Base-by-base conservation (phyloP, 192 early-diverging fungal species). In the Geranomyces michiganensis region DNA sequence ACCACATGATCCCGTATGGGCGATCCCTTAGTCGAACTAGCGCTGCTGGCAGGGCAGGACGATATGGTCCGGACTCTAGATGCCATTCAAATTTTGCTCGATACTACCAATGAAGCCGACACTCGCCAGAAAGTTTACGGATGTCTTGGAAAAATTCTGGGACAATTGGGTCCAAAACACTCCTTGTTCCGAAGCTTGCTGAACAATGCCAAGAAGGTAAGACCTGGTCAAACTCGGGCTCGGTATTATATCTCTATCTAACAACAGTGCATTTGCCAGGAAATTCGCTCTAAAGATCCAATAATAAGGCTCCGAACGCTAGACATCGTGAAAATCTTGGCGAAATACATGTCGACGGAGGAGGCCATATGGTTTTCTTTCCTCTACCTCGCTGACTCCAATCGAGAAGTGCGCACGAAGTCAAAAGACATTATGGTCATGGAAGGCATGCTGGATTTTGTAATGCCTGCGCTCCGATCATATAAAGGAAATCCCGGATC, bases 301-400 rank as follows among this genome's bases (percentile, higher is more conserved):
- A 30, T 49, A 12, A 22, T 76, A n/a, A 75, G 85, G n/a, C 19
- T 78, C 21, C 72, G 78, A 12, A 51, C 78, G 1, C 55, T 87
- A 4, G 51, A 69, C 31, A 78, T 81, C n/a, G 77, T 82, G 56
- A 63, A 68, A 32, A 80, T 85, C 24, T 78, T 87, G 47, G 58
- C 73, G 1, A 81, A 82, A 59, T 69, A 75, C 66, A 47, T 84
- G 63, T 70, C 71, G 29, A 44, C 68, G 41, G 85, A 85, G 33
- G 85, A 87, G 53, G 70, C 70, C 41, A 77, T 87, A 65, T 74
- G 67, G 68, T 87, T 81, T 69, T 70, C 65, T 14, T 81, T 81
- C 72, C 58, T 73, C 12, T 82, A 78, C 51, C 69, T 87, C 48
- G 81, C 79, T 0, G 85, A 87, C 62, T 80, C 80, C 12, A 77